Base-by-base conservation (phyloP, 257 asterid species). In the Penstemon barbatus region DNA sequence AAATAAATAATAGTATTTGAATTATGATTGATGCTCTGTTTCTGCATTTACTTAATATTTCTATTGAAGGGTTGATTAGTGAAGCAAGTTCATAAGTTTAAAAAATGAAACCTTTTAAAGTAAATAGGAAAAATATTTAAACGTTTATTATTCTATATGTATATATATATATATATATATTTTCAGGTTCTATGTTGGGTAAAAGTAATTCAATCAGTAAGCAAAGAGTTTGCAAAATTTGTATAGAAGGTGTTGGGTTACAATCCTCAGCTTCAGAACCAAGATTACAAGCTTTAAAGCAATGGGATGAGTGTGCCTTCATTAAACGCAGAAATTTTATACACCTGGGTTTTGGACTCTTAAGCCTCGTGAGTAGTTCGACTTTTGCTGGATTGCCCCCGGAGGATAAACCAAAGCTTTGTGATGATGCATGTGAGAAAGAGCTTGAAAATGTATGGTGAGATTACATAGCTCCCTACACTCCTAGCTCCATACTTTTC, bases 391-490 rank as follows among this genome's bases (percentile, higher is more conserved):
- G 97, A 45, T 83, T 93, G 83, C 97, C 99, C 43, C 97, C 89
- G 1, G 97, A 93, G 75, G 88, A 93, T 53, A 88, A 90, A 70
- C 97, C 97, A 44, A 93, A 69, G 80, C 82, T 88, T 44, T 93
- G 99, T 25, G 96, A 93, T 15, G 89, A 78, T 52, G 77, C 68
- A 36, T 93, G 99, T 78, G 92, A 74, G 83, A 90, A 90, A 82
- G 95, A 88, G 95, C 92, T 88, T 79, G 93, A 86, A 86, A 88
- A 88, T 84, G 96, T 88, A 88, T 81, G 93, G 93, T 84, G 93
- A 88, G 90, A 74, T 73, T 77, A 80, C 78, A 71, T 68, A 67
- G 9, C 75, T 80, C 86, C 84, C 84, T 85, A 4, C 2, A 50
- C 82, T 71, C 55, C 56, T 63, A 39, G 3, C 2, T 15, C 42